A percentile compares a stretch with the other conserved stretches of the same genome.
Evolutionary conservation across 2,329 filamentous ascomycete genomes (phyloP).

Genomic region (Alternaria hordeiaustralica): DNA sequence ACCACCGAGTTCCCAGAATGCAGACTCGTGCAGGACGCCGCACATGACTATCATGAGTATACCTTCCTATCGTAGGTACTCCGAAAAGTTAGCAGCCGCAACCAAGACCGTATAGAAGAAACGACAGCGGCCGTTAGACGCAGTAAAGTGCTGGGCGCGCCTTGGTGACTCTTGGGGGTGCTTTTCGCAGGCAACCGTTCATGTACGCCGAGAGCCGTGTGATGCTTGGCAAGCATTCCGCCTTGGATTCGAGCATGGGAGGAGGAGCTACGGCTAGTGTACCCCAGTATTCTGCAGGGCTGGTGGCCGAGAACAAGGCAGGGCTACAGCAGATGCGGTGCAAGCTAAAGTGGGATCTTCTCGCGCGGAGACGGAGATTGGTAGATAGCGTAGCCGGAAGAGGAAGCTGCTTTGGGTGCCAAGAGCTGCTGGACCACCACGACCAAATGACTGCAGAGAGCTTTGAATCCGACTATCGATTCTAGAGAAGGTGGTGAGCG

Average conservation of each 20-base stretch:
- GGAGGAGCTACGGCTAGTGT: conserved; percentile 15
- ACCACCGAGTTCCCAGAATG: conserved; percentile 12
- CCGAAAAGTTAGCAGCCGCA: conserved; percentile 40
- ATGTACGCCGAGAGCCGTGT: conserved; percentile 18
- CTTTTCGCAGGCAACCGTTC: conserved; percentile 5
- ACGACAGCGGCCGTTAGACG: conserved; percentile 20
- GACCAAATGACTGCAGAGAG: conserved; percentile 3
- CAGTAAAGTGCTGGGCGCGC: conserved; percentile 24
- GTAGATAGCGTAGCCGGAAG: conserved; percentile 16
- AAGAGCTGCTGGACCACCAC: conserved; percentile 20
- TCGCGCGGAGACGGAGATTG: conserved; percentile 11
- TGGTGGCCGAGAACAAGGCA: conserved; percentile 4
- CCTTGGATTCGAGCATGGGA: conserved; percentile 14
- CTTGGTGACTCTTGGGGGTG: conserved; percentile 26
- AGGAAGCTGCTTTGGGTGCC: conserved; percentile 27
- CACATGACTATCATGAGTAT: conserved; percentile 16
- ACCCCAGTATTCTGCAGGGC: conserved; percentile 7
- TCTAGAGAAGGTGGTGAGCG: conserved; percentile 1
- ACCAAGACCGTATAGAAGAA: conserved; percentile 28
- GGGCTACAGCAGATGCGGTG: conserved; percentile 5
- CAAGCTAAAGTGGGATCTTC: neutral
- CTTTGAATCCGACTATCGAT: neutral
- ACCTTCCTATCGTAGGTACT: conserved; percentile 44
- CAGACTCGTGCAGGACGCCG: conserved; percentile 23
- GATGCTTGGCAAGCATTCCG: conserved; percentile 26